Base-by-base conservation (phyloP, 2,329 filamentous ascomycete genomes). In the Xylaria sp. region DNA sequence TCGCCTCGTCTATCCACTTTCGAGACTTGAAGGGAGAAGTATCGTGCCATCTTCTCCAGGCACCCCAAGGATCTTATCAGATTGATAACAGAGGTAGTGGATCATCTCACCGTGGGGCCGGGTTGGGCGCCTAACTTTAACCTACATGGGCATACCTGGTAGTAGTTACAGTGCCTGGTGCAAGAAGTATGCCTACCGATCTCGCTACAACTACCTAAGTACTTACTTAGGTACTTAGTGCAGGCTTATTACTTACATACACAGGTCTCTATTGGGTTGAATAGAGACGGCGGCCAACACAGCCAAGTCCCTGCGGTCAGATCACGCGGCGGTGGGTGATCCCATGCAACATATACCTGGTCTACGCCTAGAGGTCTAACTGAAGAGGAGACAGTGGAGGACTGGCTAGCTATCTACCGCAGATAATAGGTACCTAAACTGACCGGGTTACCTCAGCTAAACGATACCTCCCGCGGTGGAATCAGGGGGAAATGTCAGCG, bases 11-110 rank as follows among this genome's bases (percentile, higher is more conserved):
- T 17, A 14, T 17, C 48, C 27, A 12, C 39, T 30, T 32, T 58
- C n/a, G 21, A 58, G 45, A 17, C 51, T 58, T 69, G 51, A 36
- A 19, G 21, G 47, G 17, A 42, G 57, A n/a, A 62, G 54, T 24
- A 48, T 24, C 19, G n/a, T 48, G 21, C 47, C 7, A 48, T 21
- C 47, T 24, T 5, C 47, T 50, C 47, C 2, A 2, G 9, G 45
- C 7, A 9, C 21, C 14, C 39, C 21, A n/a, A 54, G 53, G 34
- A 75, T 76, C 72, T 75, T 75, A 76, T 76, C 74, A 73, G 74
- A 75, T 75, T 72, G 73, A 76, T 75, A 74, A 61, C 19, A 9
- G 21, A 51, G 19, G 12, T 14, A 48, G 68, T 67, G 65, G 61
- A 57, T 55, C 65, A 30, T 59, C 59, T 55, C 50, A 34, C 42